phyloP scores from a whole-genome alignment of 83 land plant species.

The Thuja plicata region DNA sequence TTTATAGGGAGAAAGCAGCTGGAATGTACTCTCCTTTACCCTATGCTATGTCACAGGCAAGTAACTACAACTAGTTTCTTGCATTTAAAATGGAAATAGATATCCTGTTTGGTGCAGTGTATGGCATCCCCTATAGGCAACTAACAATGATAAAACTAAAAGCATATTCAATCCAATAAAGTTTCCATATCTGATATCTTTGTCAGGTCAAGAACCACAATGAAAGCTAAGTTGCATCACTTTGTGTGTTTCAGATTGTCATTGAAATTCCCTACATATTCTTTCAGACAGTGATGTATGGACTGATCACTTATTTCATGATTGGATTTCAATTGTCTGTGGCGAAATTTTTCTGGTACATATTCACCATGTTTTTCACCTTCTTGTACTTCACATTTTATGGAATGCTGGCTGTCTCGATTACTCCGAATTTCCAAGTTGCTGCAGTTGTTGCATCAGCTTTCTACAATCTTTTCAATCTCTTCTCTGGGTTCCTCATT shows the following conservation, averaged over 20 bases:
- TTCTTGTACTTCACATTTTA: slow-evolving; percentile 37
- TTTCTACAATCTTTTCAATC: slow-evolving; percentile 23
- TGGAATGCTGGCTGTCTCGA: slow-evolving; percentile 36
- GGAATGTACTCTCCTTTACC: slow-evolving; percentile 28
- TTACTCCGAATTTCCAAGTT: slow-evolving; percentile 30
- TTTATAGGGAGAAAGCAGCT: slow-evolving; percentile 22
- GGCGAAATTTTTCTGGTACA: slow-evolving; percentile 28
- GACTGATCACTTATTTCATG: slow-evolving; percentile 24
- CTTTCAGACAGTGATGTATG: slow-evolving; percentile 20
- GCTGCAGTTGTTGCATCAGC: slow-evolving; percentile 31
- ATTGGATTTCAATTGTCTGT: slow-evolving; percentile 30
- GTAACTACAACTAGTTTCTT: background rate
- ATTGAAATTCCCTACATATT: slow-evolving; percentile 36
- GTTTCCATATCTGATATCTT: background rate
- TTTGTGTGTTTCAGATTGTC: slow-evolving; percentile 25
- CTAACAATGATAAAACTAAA: background rate
- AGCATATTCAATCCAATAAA: background rate
- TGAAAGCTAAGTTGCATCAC: background rate
- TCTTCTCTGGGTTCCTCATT: slow-evolving; percentile 37
- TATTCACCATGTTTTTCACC: slow-evolving; percentile 29
- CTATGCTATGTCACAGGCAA: slow-evolving; percentile 28
- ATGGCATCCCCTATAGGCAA: background rate
- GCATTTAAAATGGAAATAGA: background rate
- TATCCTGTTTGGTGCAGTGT: background rate
- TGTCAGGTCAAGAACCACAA: background rate